These are phyloP conservation scores for Candida silvatica DNA, from an alignment of 805 yeast genomes.

Conservation along the genomic window DNA sequence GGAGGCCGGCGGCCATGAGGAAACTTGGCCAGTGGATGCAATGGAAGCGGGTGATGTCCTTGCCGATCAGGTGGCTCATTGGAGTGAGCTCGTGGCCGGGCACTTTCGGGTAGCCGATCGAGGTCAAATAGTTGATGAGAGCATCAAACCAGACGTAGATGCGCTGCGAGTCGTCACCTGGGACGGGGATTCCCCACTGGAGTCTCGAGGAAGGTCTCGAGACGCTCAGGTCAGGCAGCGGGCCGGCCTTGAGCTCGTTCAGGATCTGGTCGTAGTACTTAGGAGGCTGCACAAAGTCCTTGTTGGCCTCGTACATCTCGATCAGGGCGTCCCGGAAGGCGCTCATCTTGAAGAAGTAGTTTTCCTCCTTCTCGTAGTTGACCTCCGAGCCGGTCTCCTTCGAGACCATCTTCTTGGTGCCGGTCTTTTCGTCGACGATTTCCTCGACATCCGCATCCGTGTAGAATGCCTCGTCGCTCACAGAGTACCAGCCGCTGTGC, in stretches of 20 bases:
- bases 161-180: constrained; percentile 66
- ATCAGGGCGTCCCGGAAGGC: constrained; percentile 49
- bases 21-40: constrained; percentile 93
- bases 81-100: constrained; percentile 14
- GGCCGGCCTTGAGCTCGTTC: constrained; percentile 40
- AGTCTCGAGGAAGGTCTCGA: constrained; percentile 76
- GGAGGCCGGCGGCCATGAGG: constrained; percentile 70
- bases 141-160: constrained; percentile 99
- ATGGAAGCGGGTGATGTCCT: constrained; percentile 85
- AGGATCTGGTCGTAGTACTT: constrained; percentile 46
- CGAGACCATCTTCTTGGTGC: constrained; percentile 28
- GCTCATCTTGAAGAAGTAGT: constrained; percentile 77
- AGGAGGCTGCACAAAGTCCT: constrained; percentile 59
- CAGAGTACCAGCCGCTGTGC: constrained; percentile 92
- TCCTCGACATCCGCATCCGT: constrained; percentile 69
- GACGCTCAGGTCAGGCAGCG: constrained; percentile 66
- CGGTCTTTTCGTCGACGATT: constrained; percentile 23
- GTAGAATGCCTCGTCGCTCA: constrained; percentile 91
- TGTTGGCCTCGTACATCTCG: constrained; percentile 36
- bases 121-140: constrained; percentile 71
- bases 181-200: constrained; percentile 88
- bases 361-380: constrained; percentile 64
- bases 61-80: constrained; percentile 74
- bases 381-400: constrained; percentile 76
- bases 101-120: constrained; percentile 43